phyloP scores from a whole-genome alignment of 805 yeast genomes.

The Candida pseudofarinosa region DNA sequence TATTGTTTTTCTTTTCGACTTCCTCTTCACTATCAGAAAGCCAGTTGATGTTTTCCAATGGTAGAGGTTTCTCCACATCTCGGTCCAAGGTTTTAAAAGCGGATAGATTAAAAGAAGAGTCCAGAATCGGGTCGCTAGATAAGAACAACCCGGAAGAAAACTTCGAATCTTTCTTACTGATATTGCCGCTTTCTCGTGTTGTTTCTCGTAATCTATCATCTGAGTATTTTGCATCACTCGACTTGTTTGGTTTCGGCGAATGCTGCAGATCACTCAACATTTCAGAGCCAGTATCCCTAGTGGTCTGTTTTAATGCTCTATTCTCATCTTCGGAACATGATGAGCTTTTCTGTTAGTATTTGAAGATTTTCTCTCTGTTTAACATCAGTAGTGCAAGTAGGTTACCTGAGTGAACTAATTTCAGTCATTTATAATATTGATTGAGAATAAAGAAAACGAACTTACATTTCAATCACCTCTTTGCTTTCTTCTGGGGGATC shows the following conservation, averaged over 20 bases:
- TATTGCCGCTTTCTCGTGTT: not conserved
- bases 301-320: too few species aligned
- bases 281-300: too few species aligned
- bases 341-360: not conserved
- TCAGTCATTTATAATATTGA: too few species aligned
- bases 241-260: too few species aligned
- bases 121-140: not conserved
- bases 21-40: slow-evolving; percentile 19
- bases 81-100: not conserved
- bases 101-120: not conserved
- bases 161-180: not conserved
- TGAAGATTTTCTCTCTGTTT: not conserved
- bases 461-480: slow-evolving; percentile 21
- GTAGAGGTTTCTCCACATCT: not conserved
- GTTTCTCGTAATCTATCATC: not conserved
- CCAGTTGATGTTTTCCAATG: slow-evolving; percentile 12
- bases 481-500: not conserved
- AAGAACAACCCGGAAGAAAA: not conserved
- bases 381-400: too few species aligned
- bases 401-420: too few species aligned
- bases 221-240: not conserved
- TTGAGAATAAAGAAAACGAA: too few species aligned
- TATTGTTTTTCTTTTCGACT: not conserved
- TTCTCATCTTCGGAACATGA: not conserved
- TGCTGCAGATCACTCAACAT: not conserved